Percentiles rank a stretch among this genome's conserved stretches.
Conservation (phyloP, 2,329 filamentous ascomycete species). For the Fusarium sp. region DNA sequence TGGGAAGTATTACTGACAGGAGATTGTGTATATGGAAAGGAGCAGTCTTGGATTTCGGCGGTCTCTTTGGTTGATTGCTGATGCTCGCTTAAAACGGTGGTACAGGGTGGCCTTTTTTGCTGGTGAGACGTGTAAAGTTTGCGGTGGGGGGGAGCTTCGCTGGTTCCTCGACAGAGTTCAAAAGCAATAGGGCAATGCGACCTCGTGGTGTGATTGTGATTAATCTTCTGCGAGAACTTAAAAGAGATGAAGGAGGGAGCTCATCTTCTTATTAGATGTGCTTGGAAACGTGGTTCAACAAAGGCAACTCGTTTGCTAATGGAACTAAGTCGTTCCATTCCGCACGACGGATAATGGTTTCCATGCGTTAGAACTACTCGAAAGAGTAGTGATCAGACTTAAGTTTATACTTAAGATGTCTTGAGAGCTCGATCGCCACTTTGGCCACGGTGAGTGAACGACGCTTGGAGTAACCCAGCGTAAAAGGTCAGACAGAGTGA, state of each 20-base stretch:
- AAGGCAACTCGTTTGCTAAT: no score
- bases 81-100: neutral
- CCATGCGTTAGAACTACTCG: neutral
- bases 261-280: no score
- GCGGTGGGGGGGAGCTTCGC: neutral
- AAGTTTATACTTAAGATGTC: neutral
- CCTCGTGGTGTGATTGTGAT: no score
- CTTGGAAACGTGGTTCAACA: neutral
- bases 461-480: neutral
- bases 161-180: neutral
- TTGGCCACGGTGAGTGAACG: neutral
- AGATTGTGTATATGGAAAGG: neutral
- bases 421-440: no score
- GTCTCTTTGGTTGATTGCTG: neutral
- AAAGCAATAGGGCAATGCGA: no score
- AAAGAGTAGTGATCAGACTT: neutral
- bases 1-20: neutral
- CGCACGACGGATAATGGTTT: neutral
- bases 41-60: no score
- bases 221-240: fast-evolving
- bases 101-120: neutral
- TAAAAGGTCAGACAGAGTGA: fast-evolving
- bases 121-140: neutral
- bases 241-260: neutral
- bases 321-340: no score